Conservation (phyloP, 2,329 filamentous ascomycete species). For the Cercospora zeina region DNA sequence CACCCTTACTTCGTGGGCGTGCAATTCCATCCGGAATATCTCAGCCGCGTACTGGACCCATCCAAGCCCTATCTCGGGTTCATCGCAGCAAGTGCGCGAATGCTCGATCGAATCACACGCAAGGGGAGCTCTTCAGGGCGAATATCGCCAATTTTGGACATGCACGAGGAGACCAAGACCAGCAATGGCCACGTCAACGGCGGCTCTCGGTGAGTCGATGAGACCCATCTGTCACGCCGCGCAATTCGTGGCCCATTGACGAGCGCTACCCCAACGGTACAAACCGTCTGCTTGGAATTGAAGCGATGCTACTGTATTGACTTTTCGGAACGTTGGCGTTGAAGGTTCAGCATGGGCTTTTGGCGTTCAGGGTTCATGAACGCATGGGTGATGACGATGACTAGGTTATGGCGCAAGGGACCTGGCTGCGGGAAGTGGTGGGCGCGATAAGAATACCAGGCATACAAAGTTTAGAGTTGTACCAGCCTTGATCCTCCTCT, state of each 20-base stretch:
- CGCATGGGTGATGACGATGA: constrained; percentile 7
- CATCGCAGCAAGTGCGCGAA: constrained; percentile 72
- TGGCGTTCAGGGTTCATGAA: neutral
- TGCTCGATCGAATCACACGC: constrained; percentile 55
- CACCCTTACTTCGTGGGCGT: constrained; percentile 84
- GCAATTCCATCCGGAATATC: constrained; percentile 87
- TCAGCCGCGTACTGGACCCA: constrained; percentile 71
- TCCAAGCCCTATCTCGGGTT: constrained; percentile 80
- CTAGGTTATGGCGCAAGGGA: constrained; percentile 1
- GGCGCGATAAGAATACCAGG: neutral
- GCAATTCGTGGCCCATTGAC: neutral
- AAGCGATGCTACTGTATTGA: neutral
- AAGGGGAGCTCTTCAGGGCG: constrained; percentile 27
- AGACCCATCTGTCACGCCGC: neutral
- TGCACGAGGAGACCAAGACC: constrained; percentile 15
- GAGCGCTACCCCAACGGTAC: neutral
- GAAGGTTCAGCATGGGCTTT: neutral
- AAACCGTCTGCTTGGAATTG: neutral
- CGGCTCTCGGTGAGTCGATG: neutral
- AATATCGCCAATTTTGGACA: constrained; percentile 22
- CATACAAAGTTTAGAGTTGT: constrained; percentile 8
- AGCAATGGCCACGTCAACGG: constrained; percentile 10
- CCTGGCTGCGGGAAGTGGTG: neutral
- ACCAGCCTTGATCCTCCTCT: constrained; percentile 3
- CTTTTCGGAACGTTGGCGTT: neutral